phyloP scores from a whole-genome alignment of 805 yeast species.

The Candida berthetii region DNA sequence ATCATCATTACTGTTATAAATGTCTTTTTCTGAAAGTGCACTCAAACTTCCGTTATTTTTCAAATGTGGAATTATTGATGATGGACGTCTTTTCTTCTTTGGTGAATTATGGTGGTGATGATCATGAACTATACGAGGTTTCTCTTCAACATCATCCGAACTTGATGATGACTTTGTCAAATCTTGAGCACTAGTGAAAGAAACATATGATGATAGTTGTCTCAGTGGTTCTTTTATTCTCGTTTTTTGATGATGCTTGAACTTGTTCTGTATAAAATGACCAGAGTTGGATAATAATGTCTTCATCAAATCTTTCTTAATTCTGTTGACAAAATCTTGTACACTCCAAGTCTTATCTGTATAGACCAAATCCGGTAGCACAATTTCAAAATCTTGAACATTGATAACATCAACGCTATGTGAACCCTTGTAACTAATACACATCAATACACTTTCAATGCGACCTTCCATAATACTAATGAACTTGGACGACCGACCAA shows the following conservation, averaged over 20 bases:
- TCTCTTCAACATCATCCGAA: neutral
- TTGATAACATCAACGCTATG: conserved; percentile 49
- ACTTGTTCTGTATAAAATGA: conserved; percentile 53
- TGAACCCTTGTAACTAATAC: conserved; percentile 65
- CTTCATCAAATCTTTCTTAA: conserved; percentile 52
- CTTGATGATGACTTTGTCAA: neutral
- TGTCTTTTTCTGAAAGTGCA: neutral
- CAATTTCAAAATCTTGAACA: conserved; percentile 47
- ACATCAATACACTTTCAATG: conserved; percentile 40
- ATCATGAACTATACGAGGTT: neutral
- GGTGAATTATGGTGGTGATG: neutral
- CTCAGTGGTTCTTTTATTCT: conserved; percentile 18
- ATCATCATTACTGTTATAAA: neutral
- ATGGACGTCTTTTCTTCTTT: neutral
- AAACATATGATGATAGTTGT: conserved; percentile 25
- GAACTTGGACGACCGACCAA: conserved; percentile 62
- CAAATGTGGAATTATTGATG: neutral
- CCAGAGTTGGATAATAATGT: conserved; percentile 54
- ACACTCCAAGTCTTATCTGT: conserved; percentile 50
- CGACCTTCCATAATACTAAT: conserved; percentile 54
- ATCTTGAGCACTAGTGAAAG: neutral
- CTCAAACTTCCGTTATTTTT: no score
- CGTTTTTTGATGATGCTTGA: conserved; percentile 37
- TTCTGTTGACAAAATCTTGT: conserved; percentile 43
- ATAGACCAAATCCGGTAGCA: conserved; percentile 42